Base-by-base conservation (phyloP, 108 stramenopile genomes). In the Skeletonema menzelii region DNA sequence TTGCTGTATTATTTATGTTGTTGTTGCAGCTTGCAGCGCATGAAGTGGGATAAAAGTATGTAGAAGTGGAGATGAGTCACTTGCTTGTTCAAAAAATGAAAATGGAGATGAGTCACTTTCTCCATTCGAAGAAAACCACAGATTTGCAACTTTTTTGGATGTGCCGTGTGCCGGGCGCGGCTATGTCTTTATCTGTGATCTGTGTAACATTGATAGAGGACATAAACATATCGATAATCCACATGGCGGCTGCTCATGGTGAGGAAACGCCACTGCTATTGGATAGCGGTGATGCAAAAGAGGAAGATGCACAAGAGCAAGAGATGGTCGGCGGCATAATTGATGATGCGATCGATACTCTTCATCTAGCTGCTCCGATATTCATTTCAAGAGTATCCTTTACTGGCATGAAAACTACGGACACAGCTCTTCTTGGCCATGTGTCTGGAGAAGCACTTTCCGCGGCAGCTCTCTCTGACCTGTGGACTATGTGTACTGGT, bases 401-500 rank as follows among this genome's bases (percentile, higher is more conserved):
- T 59, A 82, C 85, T 40, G 91, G 91, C 30, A 93, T 93, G 87
- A 90, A 90, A 79, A 89, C 88, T 4, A 93, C 88, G 11, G 92
- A 93, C 63, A 85, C 88, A 2, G 86, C 89, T 14, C 59, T 92
- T 28, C 65, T 89, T 56, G 94, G 91, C 0, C 94, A 91, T 59
- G 90, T 92, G 5, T 82, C 84, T 13, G 84, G 78, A 12, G 49
- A 71, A 6, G 86, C 85, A 11, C 70, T 94, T 26, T 77, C 69
- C 3, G 95, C 95, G 2, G 80, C 88, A 2, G 90, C 89, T 8
- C 68, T 95, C 31, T 84, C 87, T 10, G 95, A 95, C 37, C 68
- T 86, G 0, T 86, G 72, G 71, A 86, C 81, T 31, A 88, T 89
- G 91, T 87, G 86, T 46, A 75, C 84, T 11, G 80, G 70, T 62